These are phyloP conservation scores for Camillea tinctor DNA, from an alignment of 2,329 filamentous ascomycete genomes.

Conservation along the genomic window DNA sequence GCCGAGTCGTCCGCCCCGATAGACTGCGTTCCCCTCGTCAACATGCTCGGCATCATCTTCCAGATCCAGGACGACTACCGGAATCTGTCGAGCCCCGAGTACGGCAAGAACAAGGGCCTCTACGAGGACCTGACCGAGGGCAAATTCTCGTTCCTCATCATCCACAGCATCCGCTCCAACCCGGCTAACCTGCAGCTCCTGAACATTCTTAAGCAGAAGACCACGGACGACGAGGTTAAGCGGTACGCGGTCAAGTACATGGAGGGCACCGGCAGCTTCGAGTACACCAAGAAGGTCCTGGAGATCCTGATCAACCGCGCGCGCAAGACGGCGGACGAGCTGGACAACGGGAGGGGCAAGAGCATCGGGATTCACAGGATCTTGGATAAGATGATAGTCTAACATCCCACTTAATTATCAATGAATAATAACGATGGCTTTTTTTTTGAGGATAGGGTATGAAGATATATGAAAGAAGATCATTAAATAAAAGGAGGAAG, in stretches of 20 bases:
- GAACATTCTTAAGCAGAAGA: constrained; percentile 91
- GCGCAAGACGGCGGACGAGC: constrained; percentile 58
- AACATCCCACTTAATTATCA: no score
- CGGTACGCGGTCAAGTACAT: constrained; percentile 88
- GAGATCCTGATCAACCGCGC: constrained; percentile 63
- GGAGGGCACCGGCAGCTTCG: constrained; percentile 85
- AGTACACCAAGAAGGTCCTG: constrained; percentile 73
- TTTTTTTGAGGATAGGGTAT: no score
- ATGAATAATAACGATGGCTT: no score
- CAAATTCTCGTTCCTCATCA: constrained; percentile 95
- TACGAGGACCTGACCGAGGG: constrained; percentile 96
- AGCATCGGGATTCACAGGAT: constrained; percentile 62
- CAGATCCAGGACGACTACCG: constrained; percentile 94
- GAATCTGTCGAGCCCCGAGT: constrained; percentile 74
- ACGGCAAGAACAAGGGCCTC: constrained; percentile 86
- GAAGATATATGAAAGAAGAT: no score
- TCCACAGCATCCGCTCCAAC: constrained; percentile 83
- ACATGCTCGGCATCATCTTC: constrained; percentile 80
- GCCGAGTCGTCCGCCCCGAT: constrained; percentile 58
- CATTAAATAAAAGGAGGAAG: no score
- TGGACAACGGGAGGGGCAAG: constrained; percentile 61
- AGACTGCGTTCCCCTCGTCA: constrained; percentile 82
- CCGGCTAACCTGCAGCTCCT: constrained; percentile 75
- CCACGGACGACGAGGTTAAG: constrained; percentile 83
- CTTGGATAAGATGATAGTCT: constrained; percentile 61